These are phyloP conservation scores for Pneumocystis wakefieldiae DNA, from an alignment of 1,139 yeast species.

Conservation along the genomic window DNA sequence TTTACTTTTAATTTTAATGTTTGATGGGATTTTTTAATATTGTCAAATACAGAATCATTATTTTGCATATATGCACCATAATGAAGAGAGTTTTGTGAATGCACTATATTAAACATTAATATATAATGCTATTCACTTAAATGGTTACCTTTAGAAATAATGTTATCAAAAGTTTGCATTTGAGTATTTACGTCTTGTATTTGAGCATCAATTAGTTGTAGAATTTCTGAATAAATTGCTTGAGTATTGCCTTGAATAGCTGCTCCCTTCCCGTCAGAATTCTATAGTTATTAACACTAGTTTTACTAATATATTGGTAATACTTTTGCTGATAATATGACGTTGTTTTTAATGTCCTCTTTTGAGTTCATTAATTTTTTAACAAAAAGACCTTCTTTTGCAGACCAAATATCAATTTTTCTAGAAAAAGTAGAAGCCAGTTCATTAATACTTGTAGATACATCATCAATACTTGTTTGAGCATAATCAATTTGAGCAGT, in stretches of 20 bases:
- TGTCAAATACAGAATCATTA: slow-evolving; percentile 4
- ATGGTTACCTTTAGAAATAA: slow-evolving; percentile 8
- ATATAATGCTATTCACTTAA: background rate
- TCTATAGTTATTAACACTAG: background rate
- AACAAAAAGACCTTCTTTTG: slow-evolving; percentile 13
- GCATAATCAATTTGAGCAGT: slow-evolving; percentile 1
- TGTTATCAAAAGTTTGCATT: slow-evolving; percentile 14
- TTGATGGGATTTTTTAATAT: slow-evolving; percentile 6
- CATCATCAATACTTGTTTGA: slow-evolving; percentile 1
- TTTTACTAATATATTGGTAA: background rate
- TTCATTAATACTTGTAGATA: slow-evolving; percentile 7
- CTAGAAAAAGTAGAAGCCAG: slow-evolving; percentile 10
- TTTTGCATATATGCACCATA: slow-evolving; percentile 7
- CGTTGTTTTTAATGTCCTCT: slow-evolving; percentile 15
- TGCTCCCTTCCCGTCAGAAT: slow-evolving; percentile 14
- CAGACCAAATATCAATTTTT: slow-evolving; percentile 13
- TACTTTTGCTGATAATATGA: slow-evolving; percentile 12
- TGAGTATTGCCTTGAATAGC: slow-evolving; percentile 14
- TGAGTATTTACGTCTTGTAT: slow-evolving; percentile 14
- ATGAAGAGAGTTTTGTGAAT: slow-evolving; percentile 12
- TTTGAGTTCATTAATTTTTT: slow-evolving; percentile 12
- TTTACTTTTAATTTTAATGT: slow-evolving; percentile 4
- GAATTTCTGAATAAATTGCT: slow-evolving; percentile 15
- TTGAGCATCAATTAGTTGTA: slow-evolving; percentile 14
- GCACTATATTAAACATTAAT: slow-evolving; percentile 8